These are phyloP conservation scores for Aspergillus texensis DNA, from an alignment of 2,329 filamentous ascomycete genomes.

Conservation along the genomic window DNA sequence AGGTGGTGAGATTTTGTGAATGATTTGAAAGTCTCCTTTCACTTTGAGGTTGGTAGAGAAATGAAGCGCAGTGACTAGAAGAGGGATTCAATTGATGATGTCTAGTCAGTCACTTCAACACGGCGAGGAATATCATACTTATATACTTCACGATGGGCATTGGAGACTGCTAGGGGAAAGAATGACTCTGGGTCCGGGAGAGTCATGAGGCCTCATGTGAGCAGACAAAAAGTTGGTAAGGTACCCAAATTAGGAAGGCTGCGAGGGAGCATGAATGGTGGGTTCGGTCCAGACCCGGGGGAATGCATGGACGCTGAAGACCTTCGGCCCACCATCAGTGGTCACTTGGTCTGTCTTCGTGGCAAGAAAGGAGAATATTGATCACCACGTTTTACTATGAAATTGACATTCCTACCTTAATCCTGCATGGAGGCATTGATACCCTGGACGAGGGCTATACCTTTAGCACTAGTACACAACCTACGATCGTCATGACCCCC, in stretches of 20 bases:
- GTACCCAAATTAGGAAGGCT: constrained; percentile 8
- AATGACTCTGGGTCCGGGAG: constrained; percentile 3
- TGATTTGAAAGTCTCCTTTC: neutral
- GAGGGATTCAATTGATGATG: constrained; percentile 12
- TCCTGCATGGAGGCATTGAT: neutral
- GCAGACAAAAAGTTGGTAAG: constrained; percentile 17
- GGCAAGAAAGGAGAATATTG: constrained; percentile 10
- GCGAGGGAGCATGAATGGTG: constrained; percentile 8
- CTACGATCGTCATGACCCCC: neutral
- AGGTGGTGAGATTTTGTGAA: neutral
- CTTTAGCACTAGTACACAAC: neutral
- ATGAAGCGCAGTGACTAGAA: neutral
- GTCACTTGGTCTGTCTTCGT: constrained; percentile 19
- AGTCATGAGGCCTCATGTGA: constrained; percentile 25
- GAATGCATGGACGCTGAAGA: neutral
- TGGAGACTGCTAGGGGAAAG: constrained; percentile 1
- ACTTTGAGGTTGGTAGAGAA: too few relatives aligned
- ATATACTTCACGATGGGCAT: constrained; percentile 20
- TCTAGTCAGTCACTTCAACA: neutral
- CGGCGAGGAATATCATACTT: constrained; percentile 14
- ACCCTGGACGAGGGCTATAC: neutral
- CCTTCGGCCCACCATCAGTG: constrained; percentile 12
- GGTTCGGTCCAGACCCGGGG: constrained; percentile 12
- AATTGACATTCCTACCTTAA: neutral
- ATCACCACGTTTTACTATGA: neutral